Base-by-base conservation (phyloP, 139 green algal genomes). In the Chlorella sp. region DNA sequence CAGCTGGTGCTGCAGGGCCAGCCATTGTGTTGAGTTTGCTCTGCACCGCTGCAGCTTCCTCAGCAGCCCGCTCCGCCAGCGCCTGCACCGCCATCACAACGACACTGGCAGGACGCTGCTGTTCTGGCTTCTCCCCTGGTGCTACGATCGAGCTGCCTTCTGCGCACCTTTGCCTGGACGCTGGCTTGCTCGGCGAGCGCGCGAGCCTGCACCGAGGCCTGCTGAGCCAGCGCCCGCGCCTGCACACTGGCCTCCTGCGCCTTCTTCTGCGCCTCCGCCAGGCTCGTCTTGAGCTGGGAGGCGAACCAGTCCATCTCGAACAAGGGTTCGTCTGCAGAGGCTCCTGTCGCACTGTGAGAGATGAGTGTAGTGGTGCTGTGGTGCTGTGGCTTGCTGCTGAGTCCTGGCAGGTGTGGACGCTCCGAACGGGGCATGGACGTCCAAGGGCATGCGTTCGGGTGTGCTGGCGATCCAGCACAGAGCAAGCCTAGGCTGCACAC, bases 171-270 rank as follows among this genome's bases (percentile, higher is more conserved):
- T 1, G 69, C 75, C 17, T 76, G 72, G 2, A 64, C 62, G 10
- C 49, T 59, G 5, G 75, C 75, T 51, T 76, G 32, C 5, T 69
- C 35, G 1, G 69, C 75, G 3, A 76, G 27, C 27, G 31, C 62
- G 24, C 27, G 33, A 31, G 74, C 74, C 62, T 80, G 51, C 60
- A 55, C 23, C n/a, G 29, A 72, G 5, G 69, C 75, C 35, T 80
- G 61, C n/a, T 66, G 67, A 26, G 69, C 75, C 34, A 80, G 69
- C 26, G 55, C 32, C 31, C 74, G 62, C 1, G 75, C 75, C 3
- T 30, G 30, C 26, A 60, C 62, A 27, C 69, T 69, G 3, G 69
- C 65, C 30, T 80, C 75, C 59, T 30, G n/a, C 24, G 59, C 59
- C 24, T 5, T 30, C 59, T 29, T 65, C 59, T 65, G 14, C 5